Conservation (phyloP, 2,329 filamentous ascomycete genomes). For the Daldinia sp. region DNA sequence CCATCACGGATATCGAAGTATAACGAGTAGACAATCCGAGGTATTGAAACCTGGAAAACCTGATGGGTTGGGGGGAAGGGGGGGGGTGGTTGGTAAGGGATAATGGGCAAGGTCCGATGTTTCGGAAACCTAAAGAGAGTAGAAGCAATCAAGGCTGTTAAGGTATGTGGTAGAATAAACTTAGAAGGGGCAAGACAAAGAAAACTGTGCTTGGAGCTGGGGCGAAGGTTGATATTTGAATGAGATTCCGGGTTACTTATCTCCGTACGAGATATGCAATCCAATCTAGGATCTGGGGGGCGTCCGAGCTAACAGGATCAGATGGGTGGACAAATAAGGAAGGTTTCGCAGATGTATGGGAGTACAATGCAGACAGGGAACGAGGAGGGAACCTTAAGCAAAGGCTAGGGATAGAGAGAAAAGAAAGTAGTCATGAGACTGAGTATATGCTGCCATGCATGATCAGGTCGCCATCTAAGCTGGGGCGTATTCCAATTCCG, state of each 20-base stretch:
- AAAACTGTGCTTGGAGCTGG: constrained; percentile 30
- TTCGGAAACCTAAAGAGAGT: constrained; percentile 28
- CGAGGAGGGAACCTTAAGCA: constrained; percentile 29
- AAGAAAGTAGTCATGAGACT: constrained; percentile 43
- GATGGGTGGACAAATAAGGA: constrained; percentile 44
- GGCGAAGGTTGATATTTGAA: constrained; percentile 34
- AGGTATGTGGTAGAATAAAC: constrained; percentile 25
- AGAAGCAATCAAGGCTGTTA: background rate
- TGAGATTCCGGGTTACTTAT: constrained; percentile 28
- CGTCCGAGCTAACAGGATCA: constrained; percentile 38
- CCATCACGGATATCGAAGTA: constrained; percentile 39
- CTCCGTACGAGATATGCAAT: constrained; percentile 27
- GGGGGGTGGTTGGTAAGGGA: constrained; percentile 19
- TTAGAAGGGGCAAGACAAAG: constrained; percentile 31
- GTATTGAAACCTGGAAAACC: constrained; percentile 15
- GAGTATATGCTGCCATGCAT: constrained; percentile 35
- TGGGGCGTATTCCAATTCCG: constrained; percentile 15
- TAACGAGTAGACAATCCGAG: constrained; percentile 23
- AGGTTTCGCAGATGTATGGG: constrained; percentile 41
- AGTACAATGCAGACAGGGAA: constrained; percentile 36
- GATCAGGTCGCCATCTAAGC: constrained; percentile 24
- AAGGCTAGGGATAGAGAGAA: constrained; percentile 36
- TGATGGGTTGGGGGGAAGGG: constrained; percentile 18
- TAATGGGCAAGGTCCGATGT: constrained; percentile 29
- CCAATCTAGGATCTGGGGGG: constrained; percentile 26